Percentiles rank a stretch among this genome's conserved stretches.
Conservation (phyloP, 2,329 filamentous ascomycete genomes). For the Pyrenochaeta sp. region DNA sequence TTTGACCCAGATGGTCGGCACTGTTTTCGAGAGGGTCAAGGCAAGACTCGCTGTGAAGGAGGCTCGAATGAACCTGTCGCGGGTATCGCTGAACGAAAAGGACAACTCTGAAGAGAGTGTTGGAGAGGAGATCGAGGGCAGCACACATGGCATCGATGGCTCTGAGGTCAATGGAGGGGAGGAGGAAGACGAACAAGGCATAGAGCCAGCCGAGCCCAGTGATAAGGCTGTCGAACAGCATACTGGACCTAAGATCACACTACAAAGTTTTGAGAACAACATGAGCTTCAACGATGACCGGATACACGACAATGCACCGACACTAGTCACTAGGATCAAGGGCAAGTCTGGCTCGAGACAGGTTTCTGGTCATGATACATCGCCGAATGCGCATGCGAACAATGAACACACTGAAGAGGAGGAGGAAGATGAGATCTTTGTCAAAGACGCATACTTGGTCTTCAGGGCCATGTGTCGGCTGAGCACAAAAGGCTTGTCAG, state of each 20-base stretch:
- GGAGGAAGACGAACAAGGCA: conserved; percentile 49
- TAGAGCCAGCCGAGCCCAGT: conserved; percentile 49
- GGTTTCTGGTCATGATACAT: conserved; percentile 55
- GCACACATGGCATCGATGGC: conserved; percentile 32
- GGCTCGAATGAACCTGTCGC: conserved; percentile 67
- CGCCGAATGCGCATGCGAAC: conserved; percentile 42
- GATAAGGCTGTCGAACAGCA: conserved; percentile 57
- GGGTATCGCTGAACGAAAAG: conserved; percentile 52
- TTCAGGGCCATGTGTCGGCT: conserved; percentile 98
- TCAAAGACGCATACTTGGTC: conserved; percentile 95
- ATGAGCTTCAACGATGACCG: conserved; percentile 72
- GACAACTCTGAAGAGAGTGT: conserved; percentile 44
- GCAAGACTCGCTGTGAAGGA: conserved; percentile 87
- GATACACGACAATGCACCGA: conserved; percentile 73
- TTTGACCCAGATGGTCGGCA: conserved; percentile 97
- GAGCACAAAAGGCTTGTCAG: conserved; percentile 87
- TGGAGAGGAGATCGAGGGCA: conserved; percentile 32
- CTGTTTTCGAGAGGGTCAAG: conserved; percentile 95
- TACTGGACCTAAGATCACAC: conserved; percentile 67
- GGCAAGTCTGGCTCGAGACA: conserved; percentile 52
- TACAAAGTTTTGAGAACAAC: conserved; percentile 73
- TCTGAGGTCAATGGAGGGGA: conserved; percentile 49
- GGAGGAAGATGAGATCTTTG: conserved; percentile 93
- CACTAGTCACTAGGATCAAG: conserved; percentile 70
- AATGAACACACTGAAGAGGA: conserved; percentile 68